Base-by-base conservation (phyloP, 2,329 filamentous ascomycete species). In the Lachnellula willkommii region DNA sequence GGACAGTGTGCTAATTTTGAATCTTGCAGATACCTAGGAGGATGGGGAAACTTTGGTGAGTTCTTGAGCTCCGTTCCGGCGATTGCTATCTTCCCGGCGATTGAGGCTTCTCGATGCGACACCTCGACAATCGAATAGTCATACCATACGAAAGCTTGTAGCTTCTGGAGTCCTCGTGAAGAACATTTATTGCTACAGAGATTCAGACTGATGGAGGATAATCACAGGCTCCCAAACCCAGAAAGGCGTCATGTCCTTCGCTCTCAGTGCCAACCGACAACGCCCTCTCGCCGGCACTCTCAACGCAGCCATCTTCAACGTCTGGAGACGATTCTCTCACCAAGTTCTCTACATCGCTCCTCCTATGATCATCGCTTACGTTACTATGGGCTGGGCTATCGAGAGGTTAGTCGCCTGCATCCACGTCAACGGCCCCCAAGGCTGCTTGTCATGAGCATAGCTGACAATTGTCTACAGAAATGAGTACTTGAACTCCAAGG, bases 251-350 rank as follows among this genome's bases (percentile, higher is more conserved):
- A 75, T 78, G 55, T 78, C 79, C 69, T 97, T 95, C 77, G 81
- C 86, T 64, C 72, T 99, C 65, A 87, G 89, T 66, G 76, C 88
- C 65, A 97, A 99, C 82, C 87, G 89, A 72, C 93, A 96, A 79
- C 86, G 89, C 70, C 89, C 91, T 62, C 81, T 95, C 65, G 90
- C 90, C 62, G 90, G 89, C 68, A 79, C 87, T 58, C 74, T 81
- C 63, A 77, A 93, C 74, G 88, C 87, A 65, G 93, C 92, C 70
- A 77, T 97, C 79, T 97, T 97, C 87, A 99, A 99, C 83, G 87
- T 84, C 68, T 95, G 88, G 82, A 87, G 94, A 74, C 85, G 94
- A 69, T 89, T 88, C 76, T 86, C 85, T 73, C 75, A 81, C 66
- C 94, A 97, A 80, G 84, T 95, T 66, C 84, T 97, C 66, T 99